Evolutionary conservation across 108 stramenopile species (phyloP).

Genomic region (Craspedostauros australis): DNA sequence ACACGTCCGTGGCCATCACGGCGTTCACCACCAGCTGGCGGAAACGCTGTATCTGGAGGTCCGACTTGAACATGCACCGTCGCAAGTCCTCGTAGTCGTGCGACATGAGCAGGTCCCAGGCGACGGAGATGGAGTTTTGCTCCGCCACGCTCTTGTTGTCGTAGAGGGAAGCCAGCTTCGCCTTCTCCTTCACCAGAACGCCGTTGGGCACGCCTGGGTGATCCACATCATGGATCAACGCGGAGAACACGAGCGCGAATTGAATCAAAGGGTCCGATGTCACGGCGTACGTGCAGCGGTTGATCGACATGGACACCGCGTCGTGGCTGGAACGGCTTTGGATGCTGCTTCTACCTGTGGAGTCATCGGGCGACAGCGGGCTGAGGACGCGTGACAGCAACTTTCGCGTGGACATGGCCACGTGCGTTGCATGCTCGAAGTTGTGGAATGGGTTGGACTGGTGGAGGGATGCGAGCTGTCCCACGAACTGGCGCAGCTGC

Average conservation of each 20-base stretch:
- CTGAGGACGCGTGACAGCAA: slow-evolving; percentile 14
- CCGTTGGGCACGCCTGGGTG: too few relatives aligned
- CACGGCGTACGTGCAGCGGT: too few relatives aligned
- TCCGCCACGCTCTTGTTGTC: too few relatives aligned
- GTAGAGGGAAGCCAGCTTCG: neutral
- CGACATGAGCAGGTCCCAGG: neutral
- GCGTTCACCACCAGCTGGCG: too few relatives aligned
- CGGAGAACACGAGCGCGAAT: neutral
- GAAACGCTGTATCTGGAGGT: too few relatives aligned
- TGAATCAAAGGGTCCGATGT: neutral
- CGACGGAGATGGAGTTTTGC: neutral
- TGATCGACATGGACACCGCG: too few relatives aligned
- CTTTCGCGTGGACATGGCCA: slow-evolving; percentile 26
- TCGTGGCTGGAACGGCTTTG: too few relatives aligned
- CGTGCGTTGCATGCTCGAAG: slow-evolving; percentile 55
- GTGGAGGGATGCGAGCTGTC: slow-evolving; percentile 3
- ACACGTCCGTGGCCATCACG: too few relatives aligned
- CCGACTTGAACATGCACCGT: neutral
- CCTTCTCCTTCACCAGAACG: neutral
- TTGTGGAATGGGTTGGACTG: slow-evolving; percentile 48
- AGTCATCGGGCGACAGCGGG: too few relatives aligned
- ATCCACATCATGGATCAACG: neutral
- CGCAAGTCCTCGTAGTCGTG: neutral
- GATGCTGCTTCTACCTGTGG: too few relatives aligned
- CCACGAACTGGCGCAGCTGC: slow-evolving; percentile 9